phyloP scores from a whole-genome alignment of 2,329 filamentous ascomycete genomes.

The Endoconidiophora laricicola region DNA sequence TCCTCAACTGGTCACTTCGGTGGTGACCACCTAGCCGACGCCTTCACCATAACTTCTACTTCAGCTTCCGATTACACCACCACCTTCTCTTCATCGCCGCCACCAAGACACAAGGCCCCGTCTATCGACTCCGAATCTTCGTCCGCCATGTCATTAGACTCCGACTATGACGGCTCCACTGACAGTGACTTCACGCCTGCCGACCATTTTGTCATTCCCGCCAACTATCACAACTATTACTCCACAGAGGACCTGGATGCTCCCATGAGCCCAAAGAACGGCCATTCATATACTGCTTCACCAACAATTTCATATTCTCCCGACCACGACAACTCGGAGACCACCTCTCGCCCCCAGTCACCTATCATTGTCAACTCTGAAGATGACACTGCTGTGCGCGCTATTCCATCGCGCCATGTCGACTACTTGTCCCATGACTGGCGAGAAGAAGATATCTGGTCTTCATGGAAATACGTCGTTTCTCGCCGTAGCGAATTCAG shows the following conservation, averaged over 20 bases:
- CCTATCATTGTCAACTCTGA: slow-evolving; percentile 34
- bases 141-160: slow-evolving; percentile 41
- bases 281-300: slow-evolving; percentile 35
- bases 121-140: slow-evolving; percentile 29
- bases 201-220: slow-evolving; percentile 29
- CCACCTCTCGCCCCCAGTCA: slow-evolving; percentile 39
- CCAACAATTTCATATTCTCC: slow-evolving; percentile 20
- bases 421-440: slow-evolving; percentile 89
- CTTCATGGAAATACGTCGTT: slow-evolving; percentile 87
- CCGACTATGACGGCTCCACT: slow-evolving; percentile 32
- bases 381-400: slow-evolving; percentile 62
- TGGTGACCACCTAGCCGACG: slow-evolving; percentile 6
- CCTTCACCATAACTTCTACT: slow-evolving; percentile 3
- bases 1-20: slow-evolving; percentile 6
- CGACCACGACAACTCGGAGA: slow-evolving; percentile 34
- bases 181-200: slow-evolving; percentile 25
- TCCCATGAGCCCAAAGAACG: slow-evolving; percentile 32
- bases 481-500: slow-evolving; percentile 62
- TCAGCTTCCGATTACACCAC: background rate
- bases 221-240: slow-evolving; percentile 31
- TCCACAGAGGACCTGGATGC: slow-evolving; percentile 32
- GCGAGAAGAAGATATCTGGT: slow-evolving; percentile 93
- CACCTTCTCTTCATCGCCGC: background rate
- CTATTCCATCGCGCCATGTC: slow-evolving; percentile 71
- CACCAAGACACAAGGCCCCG: slow-evolving; percentile 4